Percentiles rank a stretch among this genome's conserved stretches.
These are phyloP conservation scores for Byssoonygena ceratinophila DNA, from an alignment of 2,329 filamentous ascomycete species.

Conservation along the genomic window DNA sequence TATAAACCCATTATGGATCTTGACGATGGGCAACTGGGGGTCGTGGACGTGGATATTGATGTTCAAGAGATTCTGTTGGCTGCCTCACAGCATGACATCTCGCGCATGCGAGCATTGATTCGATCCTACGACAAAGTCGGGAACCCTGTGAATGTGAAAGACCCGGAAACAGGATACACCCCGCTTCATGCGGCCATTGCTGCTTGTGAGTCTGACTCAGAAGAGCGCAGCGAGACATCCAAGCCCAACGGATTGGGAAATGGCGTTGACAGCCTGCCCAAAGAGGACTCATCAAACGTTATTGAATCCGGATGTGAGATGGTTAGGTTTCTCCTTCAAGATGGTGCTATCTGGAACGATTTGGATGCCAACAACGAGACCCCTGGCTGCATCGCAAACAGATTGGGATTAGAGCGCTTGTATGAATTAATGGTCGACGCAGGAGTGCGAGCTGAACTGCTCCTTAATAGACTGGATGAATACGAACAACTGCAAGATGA, in stretches of 20 bases:
- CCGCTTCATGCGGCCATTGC: constrained; percentile 85
- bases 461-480: constrained; percentile 70
- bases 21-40: constrained; percentile 5
- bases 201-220: constrained; percentile 46
- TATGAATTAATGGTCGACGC: constrained; percentile 82
- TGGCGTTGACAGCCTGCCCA: constrained; percentile 15
- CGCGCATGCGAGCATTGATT: constrained; percentile 59
- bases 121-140: constrained; percentile 38
- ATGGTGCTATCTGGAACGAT: constrained; percentile 96
- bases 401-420: constrained; percentile 56
- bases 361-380: constrained; percentile 79
- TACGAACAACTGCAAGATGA: constrained; percentile 58
- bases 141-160: constrained; percentile 63
- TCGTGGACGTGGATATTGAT: constrained; percentile 28
- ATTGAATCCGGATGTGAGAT: constrained; percentile 56
- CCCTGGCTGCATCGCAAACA: constrained; percentile 70
- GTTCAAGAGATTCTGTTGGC: constrained; percentile 55
- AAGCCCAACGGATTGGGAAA: constrained; percentile 22
- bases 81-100: constrained; percentile 56
- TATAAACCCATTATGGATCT: constrained; percentile 9
- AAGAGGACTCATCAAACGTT: constrained; percentile 23
- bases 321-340: constrained; percentile 65
- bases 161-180: constrained; percentile 73
- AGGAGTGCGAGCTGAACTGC: constrained; percentile 77
- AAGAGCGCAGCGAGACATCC: constrained; percentile 18